Evolutionary conservation across 805 yeast genomes (phyloP), one percentile per base, ranked within the genome.

Genomic region (Metschnikowia continentalis): DNA sequence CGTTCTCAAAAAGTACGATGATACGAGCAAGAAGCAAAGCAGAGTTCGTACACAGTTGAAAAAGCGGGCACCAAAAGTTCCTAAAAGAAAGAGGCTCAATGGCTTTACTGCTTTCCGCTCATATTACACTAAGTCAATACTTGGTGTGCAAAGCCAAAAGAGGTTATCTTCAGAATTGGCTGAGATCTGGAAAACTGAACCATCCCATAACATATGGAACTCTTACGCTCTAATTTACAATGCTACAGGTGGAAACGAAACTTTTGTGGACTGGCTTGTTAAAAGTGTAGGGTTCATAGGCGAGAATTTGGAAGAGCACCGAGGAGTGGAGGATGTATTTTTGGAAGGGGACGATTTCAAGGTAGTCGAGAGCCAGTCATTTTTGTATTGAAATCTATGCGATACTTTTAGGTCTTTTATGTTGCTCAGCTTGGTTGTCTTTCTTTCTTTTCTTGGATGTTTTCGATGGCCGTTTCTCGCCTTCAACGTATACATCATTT

Each of bases 391-490:
- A 19, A 17, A 39, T 22, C 20, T 39, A 42, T 19, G 43, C 47
- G 33, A 48, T 32, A 19, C 47, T 42, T 20, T 23, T 26, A 5
- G 51, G 47, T 22, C 47, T 48, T 35, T 43, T 48, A 14, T 33
- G 44, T 20, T 41, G 48, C 26, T 54, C 32, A 36, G 49, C 43
- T 54, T 59, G 32, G 41, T 48, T 19, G 46, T 54, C 46, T 49
- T 50, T 45, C 54, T 56, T 45, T 80, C 80, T 45, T 67, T 66
- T 52, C 30, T 74, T 74, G 39, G 67, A 65, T 46, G 32, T 37
- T 76, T 61, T 83, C 86, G 3, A 71, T 0, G 97, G 97, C 51
- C 95, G 78, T 22, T 55, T 61, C 61, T 92, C 97, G n/a, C 81
- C 91, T 55, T 84, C 90, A 13, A 54, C 59, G 60, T 86, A 92